Percentiles rank a stretch among this genome's conserved stretches.
phyloP scores from a whole-genome alignment of 148 eudicot species.

The Gaultheria prostrata region DNA sequence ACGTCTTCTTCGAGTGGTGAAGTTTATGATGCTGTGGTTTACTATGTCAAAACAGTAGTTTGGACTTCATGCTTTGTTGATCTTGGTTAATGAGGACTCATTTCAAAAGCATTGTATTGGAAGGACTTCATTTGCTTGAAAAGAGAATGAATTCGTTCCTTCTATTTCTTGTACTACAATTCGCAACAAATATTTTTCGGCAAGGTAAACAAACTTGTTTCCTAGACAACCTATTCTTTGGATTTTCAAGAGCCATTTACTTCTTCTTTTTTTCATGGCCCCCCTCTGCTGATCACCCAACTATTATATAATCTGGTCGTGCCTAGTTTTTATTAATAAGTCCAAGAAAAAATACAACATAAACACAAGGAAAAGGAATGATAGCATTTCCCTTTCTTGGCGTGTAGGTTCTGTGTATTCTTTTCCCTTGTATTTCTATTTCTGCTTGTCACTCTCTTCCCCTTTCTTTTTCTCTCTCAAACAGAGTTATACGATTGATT shows the following conservation, averaged over 20 bases:
- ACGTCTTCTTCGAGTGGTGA: no score
- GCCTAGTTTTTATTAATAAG: not conserved
- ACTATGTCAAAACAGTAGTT: not conserved
- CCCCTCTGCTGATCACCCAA: not conserved
- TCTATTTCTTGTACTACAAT: no score
- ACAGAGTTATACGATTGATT: slow-evolving; percentile 77
- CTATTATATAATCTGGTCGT: not conserved
- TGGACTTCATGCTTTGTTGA: not conserved
- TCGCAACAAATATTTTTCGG: not conserved
- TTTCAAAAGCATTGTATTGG: not conserved
- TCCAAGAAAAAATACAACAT: not conserved
- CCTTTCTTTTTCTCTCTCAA: not conserved
- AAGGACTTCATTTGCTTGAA: not conserved
- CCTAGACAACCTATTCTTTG: not conserved
- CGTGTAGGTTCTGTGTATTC: not conserved
- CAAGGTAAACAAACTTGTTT: not conserved
- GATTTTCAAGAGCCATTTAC: not conserved
- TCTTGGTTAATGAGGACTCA: not conserved
- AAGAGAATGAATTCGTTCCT: not conserved
- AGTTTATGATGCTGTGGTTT: slow-evolving; percentile 12
- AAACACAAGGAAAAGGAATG: not conserved
- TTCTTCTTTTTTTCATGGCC: not conserved
- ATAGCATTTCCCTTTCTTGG: not conserved
- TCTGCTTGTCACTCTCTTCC: not conserved
- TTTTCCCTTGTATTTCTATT: not conserved